These are phyloP conservation scores for Tillandsia fasciculata DNA, from an alignment of 176 grass and related monocot genomes.

Conservation along the genomic window DNA sequence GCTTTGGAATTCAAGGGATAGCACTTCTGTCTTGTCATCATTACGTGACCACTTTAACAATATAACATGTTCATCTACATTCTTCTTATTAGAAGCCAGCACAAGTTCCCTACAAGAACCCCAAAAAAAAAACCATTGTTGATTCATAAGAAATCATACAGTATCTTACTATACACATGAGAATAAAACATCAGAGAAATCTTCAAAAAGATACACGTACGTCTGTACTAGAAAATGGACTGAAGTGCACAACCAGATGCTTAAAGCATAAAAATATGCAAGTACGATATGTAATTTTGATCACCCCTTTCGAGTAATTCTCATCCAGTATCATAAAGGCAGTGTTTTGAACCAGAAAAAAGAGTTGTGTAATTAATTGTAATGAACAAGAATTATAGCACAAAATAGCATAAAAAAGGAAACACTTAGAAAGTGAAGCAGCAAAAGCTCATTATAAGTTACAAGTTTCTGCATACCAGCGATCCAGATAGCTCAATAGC, in stretches of 20 bases:
- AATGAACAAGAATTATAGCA: slow-evolving; percentile 1
- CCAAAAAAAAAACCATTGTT: slow-evolving; percentile 3
- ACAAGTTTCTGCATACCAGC: slow-evolving; percentile 52
- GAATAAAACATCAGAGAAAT: too few relatives aligned
- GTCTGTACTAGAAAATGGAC: too few relatives aligned
- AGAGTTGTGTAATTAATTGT: background rate
- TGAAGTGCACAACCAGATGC: too few relatives aligned
- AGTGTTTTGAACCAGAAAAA: background rate
- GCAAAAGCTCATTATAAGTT: background rate
- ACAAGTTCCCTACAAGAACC: slow-evolving; percentile 44
- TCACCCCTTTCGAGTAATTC: too few relatives aligned
- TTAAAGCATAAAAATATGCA: too few relatives aligned
- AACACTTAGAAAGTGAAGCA: background rate
- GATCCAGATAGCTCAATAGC: slow-evolving; percentile 53
- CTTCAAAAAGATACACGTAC: too few relatives aligned
- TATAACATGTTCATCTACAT: slow-evolving; percentile 69
- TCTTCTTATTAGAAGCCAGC: slow-evolving; percentile 79
- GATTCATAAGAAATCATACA: background rate
- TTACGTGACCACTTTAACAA: slow-evolving; percentile 59
- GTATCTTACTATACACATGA: too few relatives aligned
- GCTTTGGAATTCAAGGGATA: slow-evolving; percentile 68
- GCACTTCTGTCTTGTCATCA: slow-evolving; percentile 42
- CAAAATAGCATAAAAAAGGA: background rate
- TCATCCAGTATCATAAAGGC: background rate
- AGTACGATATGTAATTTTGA: too few relatives aligned